Base-by-base conservation (phyloP, 257 asterid genomes). In the Solanum piurae region DNA sequence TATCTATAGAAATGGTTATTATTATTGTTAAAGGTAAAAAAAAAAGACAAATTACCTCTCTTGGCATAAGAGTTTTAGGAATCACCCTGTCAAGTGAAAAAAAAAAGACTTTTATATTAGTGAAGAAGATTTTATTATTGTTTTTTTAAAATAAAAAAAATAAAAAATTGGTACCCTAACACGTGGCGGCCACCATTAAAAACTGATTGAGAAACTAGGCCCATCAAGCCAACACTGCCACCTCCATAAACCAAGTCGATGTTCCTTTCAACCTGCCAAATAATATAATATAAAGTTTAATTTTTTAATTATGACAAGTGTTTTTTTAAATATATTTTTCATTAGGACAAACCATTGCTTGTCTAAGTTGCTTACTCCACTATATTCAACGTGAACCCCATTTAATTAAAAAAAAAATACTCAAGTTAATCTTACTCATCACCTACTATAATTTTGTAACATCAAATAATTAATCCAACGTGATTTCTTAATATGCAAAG, bases 11-110 rank as follows among this genome's bases (percentile, higher is more conserved):
- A 55, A 62, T 80, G 13, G 12, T 80, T 10, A 9, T 27, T 46
- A 7, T 12, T 79, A 7, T n/a, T n/a, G 29, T n/a, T n/a, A 29
- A 91, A 83, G 58, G 27, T 71, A 52, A 34, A 55, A 16, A 52
- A 34, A 55, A 16, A 5, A 0, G 34, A 37, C 71, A 23, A 83
- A 58, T 91, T 94, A 96, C 99, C 99, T 96, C 99, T 93, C 93
- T 94, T n/a, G 98, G 99, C 99, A 96, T 95, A 23, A 96, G 92
- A 27, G 95, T 94, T 88, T 77, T 95, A 36, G 99, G 99, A 87
- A 96, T 96, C 85, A 96, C 98, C 83, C 99, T 96, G 96, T 92
- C 85, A 64, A 72, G 77, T 21, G n/a, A 49, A 46, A 40, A 64
- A 83, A 58, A 20, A 2, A 12, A 31, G 18, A 83, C 42, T 16